These are phyloP conservation scores for Dimocarpus longan DNA, from an alignment of 345 rosid species.

Conservation along the genomic window DNA sequence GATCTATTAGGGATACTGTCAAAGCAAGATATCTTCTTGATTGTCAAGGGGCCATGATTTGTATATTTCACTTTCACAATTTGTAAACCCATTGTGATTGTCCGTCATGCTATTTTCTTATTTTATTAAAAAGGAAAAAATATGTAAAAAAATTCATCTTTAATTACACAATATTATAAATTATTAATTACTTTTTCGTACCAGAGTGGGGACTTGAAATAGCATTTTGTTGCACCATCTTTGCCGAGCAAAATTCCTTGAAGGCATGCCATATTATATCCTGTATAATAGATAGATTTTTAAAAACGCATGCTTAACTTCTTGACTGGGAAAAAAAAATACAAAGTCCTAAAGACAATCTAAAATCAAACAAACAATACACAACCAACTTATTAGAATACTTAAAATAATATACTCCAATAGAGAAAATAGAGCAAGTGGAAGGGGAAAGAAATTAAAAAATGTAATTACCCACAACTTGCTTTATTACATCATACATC, in stretches of 20 bases:
- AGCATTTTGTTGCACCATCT: slow-evolving; percentile 56
- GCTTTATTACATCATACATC: background rate
- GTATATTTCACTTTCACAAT: background rate
- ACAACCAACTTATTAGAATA: background rate
- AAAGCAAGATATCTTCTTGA: background rate
- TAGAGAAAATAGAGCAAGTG: background rate
- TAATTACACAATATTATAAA: background rate
- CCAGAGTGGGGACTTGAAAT: slow-evolving; percentile 58
- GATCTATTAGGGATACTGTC: background rate
- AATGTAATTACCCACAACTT: background rate
- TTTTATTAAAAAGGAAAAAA: background rate
- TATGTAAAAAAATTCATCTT: no score
- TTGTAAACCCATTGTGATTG: background rate
- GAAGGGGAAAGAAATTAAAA: background rate
- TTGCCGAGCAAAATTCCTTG: slow-evolving; percentile 61
- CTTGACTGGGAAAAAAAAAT: slow-evolving; percentile 5
- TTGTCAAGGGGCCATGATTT: background rate
- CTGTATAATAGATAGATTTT: slow-evolving; percentile 37
- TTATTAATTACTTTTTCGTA: slow-evolving; percentile 25
- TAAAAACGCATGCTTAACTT: background rate
- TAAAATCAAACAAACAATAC: background rate
- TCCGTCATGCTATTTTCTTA: background rate
- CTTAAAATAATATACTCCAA: background rate
- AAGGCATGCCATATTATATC: slow-evolving; percentile 68
- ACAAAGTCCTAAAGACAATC: background rate